These are phyloP conservation scores for Aureoboletus auriporus DNA, from an alignment of 768 basidiomycete genomes.

Conservation along the genomic window DNA sequence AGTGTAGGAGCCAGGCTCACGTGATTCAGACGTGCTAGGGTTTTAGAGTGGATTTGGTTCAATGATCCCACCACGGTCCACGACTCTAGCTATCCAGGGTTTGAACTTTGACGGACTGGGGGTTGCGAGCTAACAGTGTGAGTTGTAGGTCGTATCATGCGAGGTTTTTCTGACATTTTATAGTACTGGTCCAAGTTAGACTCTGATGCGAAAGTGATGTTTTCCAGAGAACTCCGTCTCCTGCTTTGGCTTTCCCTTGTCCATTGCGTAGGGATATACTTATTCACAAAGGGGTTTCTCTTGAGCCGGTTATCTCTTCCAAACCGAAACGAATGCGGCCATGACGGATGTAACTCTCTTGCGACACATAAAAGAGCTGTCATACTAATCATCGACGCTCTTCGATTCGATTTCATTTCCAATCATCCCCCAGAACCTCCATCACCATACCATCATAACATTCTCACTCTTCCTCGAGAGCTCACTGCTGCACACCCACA, in stretches of 20 bases:
- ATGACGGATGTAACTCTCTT: slow-evolving; percentile 34
- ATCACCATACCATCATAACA: slow-evolving; percentile 74
- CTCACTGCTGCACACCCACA: slow-evolving; percentile 60
- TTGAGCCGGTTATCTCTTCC: slow-evolving; percentile 55
- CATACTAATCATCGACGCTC: slow-evolving; percentile 83
- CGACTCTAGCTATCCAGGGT: no score
- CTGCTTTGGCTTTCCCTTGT: slow-evolving; percentile 59
- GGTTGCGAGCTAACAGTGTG: background rate
- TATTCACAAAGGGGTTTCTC: slow-evolving; percentile 92
- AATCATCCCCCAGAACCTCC: slow-evolving; percentile 53
- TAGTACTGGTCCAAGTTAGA: background rate
- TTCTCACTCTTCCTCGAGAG: slow-evolving; percentile 74
- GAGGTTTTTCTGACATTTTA: background rate
- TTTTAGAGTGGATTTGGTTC: no score
- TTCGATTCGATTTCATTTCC: slow-evolving; percentile 91
- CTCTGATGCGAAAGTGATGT: slow-evolving; percentile 17
- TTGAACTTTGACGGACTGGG: no score
- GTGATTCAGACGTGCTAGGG: background rate
- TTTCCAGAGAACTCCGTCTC: slow-evolving; percentile 20
- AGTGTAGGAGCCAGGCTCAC: background rate
- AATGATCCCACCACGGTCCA: no score
- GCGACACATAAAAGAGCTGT: slow-evolving; percentile 79
- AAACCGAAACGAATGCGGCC: slow-evolving; percentile 47
- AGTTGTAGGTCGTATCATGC: background rate
- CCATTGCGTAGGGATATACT: slow-evolving; percentile 77